Evolutionary conservation across 2,329 filamentous ascomycete species (phyloP), one percentile per base, ranked within the genome.

Genomic region (Scedosporium minutisporum): DNA sequence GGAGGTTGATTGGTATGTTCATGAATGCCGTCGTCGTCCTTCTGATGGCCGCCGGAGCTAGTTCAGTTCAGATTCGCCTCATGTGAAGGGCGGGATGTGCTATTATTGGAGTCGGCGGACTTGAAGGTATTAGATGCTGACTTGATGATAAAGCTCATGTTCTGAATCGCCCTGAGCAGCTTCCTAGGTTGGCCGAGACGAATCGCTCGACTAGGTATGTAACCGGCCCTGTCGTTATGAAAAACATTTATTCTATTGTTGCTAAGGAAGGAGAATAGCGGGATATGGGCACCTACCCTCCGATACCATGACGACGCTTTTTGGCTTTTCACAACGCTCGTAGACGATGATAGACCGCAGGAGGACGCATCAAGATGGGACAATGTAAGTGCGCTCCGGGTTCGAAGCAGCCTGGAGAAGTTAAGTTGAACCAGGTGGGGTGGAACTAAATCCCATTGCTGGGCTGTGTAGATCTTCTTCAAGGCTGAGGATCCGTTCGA

Each of bases 231-330:
- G 14, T 18, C 10, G 21, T 3, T 33, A 14, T 23, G 5, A 25
- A n/a, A 9, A n/a, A n/a, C 25, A 29, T 29, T 9, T 18, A 4
- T 16, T 59, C 6, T 38, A n/a, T 59, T 2, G 5, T 38, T 38
- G 3, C 33, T 38, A 38, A 38, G 33, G 23, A 55, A 9, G 16
- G 70, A 73, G 1, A 62, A 67, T 14, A 74, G 74, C 21, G 77
- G 77, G 0, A 77, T 79, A 53, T 84, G 78, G 72, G 81, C 81
- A 0, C 73, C 79, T 0, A 80, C 79, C 0, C 66, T 82, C 0
- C 70, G 77, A 6, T 75, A 79, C 29, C 73, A 76, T 27, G 66
- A 78, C 1, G 75, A 74, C 0, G 72, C 66, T 1, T 80, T 82
- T 62, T 81, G 78, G 64, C 64, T 80, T 0, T 74, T 81, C 44